phyloP scores from a whole-genome alignment of 345 rosid species.

The Acer campestre region DNA sequence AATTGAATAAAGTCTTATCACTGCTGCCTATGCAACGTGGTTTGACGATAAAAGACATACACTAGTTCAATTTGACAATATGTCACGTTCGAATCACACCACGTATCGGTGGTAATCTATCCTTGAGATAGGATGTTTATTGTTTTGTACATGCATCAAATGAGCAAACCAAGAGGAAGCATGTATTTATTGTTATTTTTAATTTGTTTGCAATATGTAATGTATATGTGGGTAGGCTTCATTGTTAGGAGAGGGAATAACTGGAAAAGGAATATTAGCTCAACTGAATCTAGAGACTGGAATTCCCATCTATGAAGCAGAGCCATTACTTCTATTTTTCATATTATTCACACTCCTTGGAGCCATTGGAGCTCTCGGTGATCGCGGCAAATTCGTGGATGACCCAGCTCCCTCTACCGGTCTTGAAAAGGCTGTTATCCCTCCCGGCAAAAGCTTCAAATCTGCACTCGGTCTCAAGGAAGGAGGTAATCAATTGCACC shows the following conservation, averaged over 20 bases:
- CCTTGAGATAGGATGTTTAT: background rate
- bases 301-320: slow-evolving; percentile 94
- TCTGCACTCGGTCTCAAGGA: slow-evolving; percentile 83
- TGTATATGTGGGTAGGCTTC: slow-evolving; percentile 62
- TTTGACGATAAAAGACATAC: too few species aligned
- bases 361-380: slow-evolving; percentile 96
- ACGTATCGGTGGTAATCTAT: too few species aligned
- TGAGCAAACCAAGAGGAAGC: background rate
- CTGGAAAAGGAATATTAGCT: slow-evolving; percentile 90
- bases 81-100: too few species aligned
- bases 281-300: slow-evolving; percentile 92
- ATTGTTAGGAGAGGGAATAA: slow-evolving; percentile 79
- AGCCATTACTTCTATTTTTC: slow-evolving; percentile 95
- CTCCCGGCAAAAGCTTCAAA: slow-evolving; percentile 73
- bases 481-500: slow-evolving; percentile 54
- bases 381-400: slow-evolving; percentile 86
- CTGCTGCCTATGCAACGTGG: too few species aligned
- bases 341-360: slow-evolving; percentile 91
- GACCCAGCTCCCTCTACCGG: slow-evolving; percentile 73
- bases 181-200: background rate
- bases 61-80: too few species aligned
- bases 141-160: background rate
- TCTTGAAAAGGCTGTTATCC: slow-evolving; percentile 73
- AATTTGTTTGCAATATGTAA: background rate
- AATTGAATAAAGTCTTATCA: too few species aligned